Conservation (phyloP, 495 filamentous ascomycete genomes). For the Aspergillus bridgeri region DNA sequence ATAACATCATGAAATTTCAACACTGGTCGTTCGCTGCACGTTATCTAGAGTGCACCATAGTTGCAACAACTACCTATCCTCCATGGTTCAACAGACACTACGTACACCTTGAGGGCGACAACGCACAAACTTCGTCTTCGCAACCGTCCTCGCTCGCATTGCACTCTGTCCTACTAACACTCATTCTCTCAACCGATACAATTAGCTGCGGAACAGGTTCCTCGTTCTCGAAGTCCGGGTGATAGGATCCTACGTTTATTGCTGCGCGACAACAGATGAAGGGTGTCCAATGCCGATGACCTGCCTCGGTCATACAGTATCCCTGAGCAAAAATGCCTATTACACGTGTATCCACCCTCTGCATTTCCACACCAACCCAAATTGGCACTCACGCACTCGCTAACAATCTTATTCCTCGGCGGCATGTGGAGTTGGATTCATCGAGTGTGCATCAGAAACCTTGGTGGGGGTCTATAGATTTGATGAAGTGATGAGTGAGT, state of each 20-base stretch:
- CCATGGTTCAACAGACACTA: neutral
- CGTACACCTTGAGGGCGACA: neutral
- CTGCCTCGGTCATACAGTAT: neutral
- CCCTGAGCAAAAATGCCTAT: neutral
- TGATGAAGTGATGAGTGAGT: neutral
- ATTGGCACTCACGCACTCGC: neutral
- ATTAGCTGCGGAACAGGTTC: neutral
- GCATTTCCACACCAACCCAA: neutral
- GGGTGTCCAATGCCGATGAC: neutral
- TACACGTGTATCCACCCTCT: neutral
- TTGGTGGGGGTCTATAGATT: neutral
- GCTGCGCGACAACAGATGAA: neutral
- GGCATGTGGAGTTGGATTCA: neutral
- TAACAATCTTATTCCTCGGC: neutral
- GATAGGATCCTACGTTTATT: neutral
- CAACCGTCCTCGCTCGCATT: neutral
- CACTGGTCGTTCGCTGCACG: neutral
- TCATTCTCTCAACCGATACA: neutral
- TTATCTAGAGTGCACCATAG: neutral
- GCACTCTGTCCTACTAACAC: neutral
- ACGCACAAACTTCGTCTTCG: neutral
- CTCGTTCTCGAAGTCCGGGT: neutral
- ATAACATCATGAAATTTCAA: neutral
- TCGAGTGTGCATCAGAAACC: neutral
- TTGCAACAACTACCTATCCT: neutral